These are phyloP conservation scores for Nadsonia fulvescens DNA, from an alignment of 805 yeast genomes.

Conservation along the genomic window DNA sequence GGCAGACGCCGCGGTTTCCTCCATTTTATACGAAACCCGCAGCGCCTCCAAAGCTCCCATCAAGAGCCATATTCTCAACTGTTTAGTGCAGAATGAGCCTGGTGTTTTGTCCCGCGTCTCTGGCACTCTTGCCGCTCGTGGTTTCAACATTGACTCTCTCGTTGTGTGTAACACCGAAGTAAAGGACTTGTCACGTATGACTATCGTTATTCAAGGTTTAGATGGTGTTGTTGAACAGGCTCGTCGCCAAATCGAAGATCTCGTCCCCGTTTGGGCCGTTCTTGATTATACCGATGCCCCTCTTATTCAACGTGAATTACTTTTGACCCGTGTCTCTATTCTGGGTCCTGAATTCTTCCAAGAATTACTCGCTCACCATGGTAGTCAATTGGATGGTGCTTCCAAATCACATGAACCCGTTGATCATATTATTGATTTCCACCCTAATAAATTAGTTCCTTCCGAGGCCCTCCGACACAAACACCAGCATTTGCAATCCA, in stretches of 20 bases:
- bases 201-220: conserved; percentile 83
- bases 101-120: conserved; percentile 90
- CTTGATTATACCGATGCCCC: conserved; percentile 83
- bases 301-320: conserved; percentile 77
- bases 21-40: conserved; percentile 88
- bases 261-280: conserved; percentile 97
- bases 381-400: too few species aligned
- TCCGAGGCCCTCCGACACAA: conserved; percentile 90
- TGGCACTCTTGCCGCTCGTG: conserved; percentile 93
- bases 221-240: conserved; percentile 97
- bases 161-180: conserved; percentile 96
- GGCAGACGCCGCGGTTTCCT: conserved; percentile 90
- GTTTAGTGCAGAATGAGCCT: conserved; percentile 96
- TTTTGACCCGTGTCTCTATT: conserved; percentile 79
- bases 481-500: conserved; percentile 72
- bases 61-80: conserved; percentile 81
- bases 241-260: conserved; percentile 90
- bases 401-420: conserved; percentile 21
- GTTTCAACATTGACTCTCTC: conserved; percentile 92
- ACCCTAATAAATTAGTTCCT: conserved; percentile 78
- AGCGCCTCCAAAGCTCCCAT: conserved; percentile 34
- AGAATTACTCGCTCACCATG: conserved; percentile 78
- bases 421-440: conserved; percentile 32
- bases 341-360: conserved; percentile 98
- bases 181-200: conserved; percentile 88